These are phyloP conservation scores for Tetrahymena borealis DNA, from an alignment of 73 alveolate genomes.

Conservation along the genomic window DNA sequence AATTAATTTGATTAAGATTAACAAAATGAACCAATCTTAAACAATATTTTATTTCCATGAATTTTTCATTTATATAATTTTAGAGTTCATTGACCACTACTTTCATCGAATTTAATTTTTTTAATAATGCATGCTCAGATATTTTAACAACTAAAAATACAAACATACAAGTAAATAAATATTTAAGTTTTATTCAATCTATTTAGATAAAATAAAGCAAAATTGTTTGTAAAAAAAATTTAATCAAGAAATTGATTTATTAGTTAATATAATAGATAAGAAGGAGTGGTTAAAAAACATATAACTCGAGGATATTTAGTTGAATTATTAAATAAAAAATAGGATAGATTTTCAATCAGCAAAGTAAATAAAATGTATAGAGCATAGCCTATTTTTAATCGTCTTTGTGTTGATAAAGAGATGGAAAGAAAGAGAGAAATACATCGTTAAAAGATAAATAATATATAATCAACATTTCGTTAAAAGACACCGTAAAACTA, in stretches of 20 bases:
- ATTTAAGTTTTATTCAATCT: background rate
- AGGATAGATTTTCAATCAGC: background rate
- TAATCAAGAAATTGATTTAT: too few species aligned
- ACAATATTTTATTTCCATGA: too few species aligned
- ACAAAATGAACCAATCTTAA: too few species aligned
- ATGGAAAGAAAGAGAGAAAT: conserved; percentile 29
- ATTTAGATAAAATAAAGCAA: background rate
- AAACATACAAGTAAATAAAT: background rate
- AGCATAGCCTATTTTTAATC: conserved; percentile 56
- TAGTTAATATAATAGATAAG: too few species aligned
- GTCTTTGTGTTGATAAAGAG: conserved; percentile 49
- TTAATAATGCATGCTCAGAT: background rate
- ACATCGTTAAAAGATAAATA: conserved; percentile 45
- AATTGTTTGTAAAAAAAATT: too few species aligned
- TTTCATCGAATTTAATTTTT: background rate
- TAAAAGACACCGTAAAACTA: conserved; percentile 33
- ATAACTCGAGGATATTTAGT: too few species aligned
- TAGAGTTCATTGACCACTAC: background rate
- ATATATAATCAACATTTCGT: conserved; percentile 38
- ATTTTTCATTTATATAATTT: background rate
- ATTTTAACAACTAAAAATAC: background rate
- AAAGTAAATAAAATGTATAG: conserved; percentile 43
- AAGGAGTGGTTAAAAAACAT: too few species aligned
- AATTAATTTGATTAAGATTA: too few species aligned
- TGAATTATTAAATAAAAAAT: too few species aligned